Conservation (phyloP, 768 basidiomycete species). For the Glaciozyma antarctica region DNA sequence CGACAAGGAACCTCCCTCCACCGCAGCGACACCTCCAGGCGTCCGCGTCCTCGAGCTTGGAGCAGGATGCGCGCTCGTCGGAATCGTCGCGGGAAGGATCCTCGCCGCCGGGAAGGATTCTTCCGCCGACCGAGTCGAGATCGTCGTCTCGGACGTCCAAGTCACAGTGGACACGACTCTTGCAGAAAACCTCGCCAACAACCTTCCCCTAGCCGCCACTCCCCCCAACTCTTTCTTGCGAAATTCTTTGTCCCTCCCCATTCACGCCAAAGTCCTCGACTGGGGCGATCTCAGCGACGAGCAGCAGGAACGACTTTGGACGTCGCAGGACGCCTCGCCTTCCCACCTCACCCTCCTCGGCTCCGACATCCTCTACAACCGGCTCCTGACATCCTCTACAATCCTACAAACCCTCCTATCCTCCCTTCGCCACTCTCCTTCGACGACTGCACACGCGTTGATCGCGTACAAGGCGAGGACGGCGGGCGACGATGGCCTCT, state of each 20-base stretch:
- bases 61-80: slow-evolving; percentile 30
- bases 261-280: slow-evolving; percentile 2
- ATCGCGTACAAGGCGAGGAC: slow-evolving; percentile 33
- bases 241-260: background rate
- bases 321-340: background rate
- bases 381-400: slow-evolving; percentile 14
- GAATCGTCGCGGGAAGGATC: background rate
- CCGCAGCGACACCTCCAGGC: no score
- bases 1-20: background rate
- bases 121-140: background rate
- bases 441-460: background rate
- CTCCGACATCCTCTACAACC: slow-evolving; percentile 34
- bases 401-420: slow-evolving; percentile 27
- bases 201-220: slow-evolving; percentile 1
- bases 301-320: background rate
- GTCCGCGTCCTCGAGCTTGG: slow-evolving; percentile 29
- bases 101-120: background rate
- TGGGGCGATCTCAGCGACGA: slow-evolving; percentile 16
- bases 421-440: slow-evolving; percentile 1
- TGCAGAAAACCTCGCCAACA: slow-evolving; percentile 19
- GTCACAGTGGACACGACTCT: slow-evolving; percentile 30
- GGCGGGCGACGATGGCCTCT: slow-evolving; percentile 31
- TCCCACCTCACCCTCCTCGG: slow-evolving; percentile 20
- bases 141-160: slow-evolving; percentile 28
- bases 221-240: background rate